Conservation (phyloP, 345 rosid species). For the Nasturtium officinale region DNA sequence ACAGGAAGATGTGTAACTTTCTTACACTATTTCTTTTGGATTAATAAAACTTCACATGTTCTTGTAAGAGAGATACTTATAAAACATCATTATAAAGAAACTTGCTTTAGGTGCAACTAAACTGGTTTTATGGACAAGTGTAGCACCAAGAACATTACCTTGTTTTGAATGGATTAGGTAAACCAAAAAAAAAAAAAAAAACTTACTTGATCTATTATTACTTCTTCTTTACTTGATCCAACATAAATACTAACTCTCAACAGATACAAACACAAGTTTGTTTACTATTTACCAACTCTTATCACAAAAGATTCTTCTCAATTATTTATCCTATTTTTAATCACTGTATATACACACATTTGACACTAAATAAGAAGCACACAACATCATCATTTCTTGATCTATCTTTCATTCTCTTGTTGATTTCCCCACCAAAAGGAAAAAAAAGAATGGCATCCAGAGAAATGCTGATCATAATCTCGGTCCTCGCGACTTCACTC, state of each 20-base stretch:
- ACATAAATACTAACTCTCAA: conserved; percentile 43
- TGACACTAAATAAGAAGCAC: conserved; percentile 12
- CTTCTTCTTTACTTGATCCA: conserved; percentile 38
- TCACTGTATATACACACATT: conserved; percentile 32
- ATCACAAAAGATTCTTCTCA: conserved; percentile 27
- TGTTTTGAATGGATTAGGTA: conserved; percentile 36
- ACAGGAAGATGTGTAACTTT: conserved; percentile 23
- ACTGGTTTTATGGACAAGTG: conserved; percentile 28
- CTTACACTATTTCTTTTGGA: conserved; percentile 8
- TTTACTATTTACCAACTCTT: conserved; percentile 39
- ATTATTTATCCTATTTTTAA: neutral
- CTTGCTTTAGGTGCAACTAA: conserved; percentile 40
- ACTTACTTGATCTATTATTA: conserved; percentile 29
- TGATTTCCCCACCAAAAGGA: neutral
- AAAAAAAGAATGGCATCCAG: conserved; percentile 31
- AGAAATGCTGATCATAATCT: conserved; percentile 32
- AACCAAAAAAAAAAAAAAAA: neutral
- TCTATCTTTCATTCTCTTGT: conserved; percentile 12
- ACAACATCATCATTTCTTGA: conserved; percentile 31
- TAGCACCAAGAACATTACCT: conserved; percentile 25
- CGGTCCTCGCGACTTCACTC: conserved; percentile 44
- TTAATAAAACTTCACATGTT: conserved; percentile 12
- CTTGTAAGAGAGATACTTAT: neutral
- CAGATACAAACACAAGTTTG: conserved; percentile 28
- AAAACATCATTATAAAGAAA: neutral